Conservation (phyloP, 331 rosid genomes). For the Spiraea crenata region DNA sequence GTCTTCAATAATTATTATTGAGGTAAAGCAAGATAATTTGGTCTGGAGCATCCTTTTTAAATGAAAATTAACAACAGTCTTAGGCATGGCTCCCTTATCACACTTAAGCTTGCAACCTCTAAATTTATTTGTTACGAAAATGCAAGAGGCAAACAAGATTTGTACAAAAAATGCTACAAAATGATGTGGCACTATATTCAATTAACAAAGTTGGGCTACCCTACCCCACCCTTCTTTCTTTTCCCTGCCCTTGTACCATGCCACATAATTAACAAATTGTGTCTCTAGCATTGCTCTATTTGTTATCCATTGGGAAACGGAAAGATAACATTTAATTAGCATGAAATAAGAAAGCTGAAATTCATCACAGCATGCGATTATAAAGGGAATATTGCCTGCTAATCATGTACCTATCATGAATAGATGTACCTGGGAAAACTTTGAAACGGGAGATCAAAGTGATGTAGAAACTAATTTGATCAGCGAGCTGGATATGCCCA, state of each 20-base stretch:
- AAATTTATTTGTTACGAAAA: too few relatives aligned
- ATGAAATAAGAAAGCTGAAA: background rate
- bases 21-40: background rate
- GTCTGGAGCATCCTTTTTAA: background rate
- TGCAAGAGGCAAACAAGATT: too few relatives aligned
- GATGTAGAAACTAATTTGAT: conserved; percentile 60
- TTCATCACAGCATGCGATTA: background rate
- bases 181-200: too few relatives aligned
- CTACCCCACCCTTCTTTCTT: too few relatives aligned
- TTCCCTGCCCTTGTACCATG: too few relatives aligned
- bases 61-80: background rate
- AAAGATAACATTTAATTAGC: background rate
- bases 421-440: conserved; percentile 55
- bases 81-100: background rate
- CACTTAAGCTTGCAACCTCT: background rate
- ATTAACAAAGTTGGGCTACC: too few relatives aligned
- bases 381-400: background rate
- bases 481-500: conserved; percentile 53
- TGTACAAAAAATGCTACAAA: too few relatives aligned
- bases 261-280: too few relatives aligned
- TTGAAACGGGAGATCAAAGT: conserved; percentile 56
- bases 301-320: background rate
- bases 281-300: background rate
- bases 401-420: conserved; percentile 10
- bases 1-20: background rate